These are phyloP conservation scores for Simplicillium aogashimaense DNA, from an alignment of 2,329 filamentous ascomycete species.

Conservation along the genomic window DNA sequence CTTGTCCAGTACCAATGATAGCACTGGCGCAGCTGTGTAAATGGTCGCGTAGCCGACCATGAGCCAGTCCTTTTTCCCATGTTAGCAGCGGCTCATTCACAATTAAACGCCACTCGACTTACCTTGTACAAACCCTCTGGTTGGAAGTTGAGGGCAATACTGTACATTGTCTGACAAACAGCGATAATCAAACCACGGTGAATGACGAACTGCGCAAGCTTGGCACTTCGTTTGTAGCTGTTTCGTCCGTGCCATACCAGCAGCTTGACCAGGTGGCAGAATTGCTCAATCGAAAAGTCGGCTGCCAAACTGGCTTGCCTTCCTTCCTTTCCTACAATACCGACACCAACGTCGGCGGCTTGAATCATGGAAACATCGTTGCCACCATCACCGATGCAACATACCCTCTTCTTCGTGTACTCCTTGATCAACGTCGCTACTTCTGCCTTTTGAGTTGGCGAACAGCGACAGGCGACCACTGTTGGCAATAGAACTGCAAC, in stretches of 20 bases:
- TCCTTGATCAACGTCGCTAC: constrained; percentile 83
- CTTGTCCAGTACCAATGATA: constrained; percentile 86
- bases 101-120: constrained; percentile 10
- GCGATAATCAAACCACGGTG: constrained; percentile 92
- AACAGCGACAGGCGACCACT: constrained; percentile 93
- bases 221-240: constrained; percentile 90
- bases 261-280: constrained; percentile 88
- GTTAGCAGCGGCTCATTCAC: constrained; percentile 11
- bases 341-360: constrained; percentile 93
- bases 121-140: constrained; percentile 86
- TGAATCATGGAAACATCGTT: constrained; percentile 99
- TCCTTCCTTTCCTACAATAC: constrained; percentile 96
- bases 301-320: constrained; percentile 89
- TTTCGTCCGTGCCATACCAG: constrained; percentile 99
- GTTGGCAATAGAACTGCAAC: constrained; percentile 80
- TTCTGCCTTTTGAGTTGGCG: constrained; percentile 93
- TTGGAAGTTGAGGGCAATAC: constrained; percentile 84
- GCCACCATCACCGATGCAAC: constrained; percentile 94
- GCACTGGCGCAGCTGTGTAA: constrained; percentile 88
- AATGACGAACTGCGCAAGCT: constrained; percentile 95
- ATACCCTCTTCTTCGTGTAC: constrained; percentile 88
- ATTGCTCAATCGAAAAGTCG: constrained; percentile 94
- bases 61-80: constrained; percentile 64
- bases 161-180: constrained; percentile 96
- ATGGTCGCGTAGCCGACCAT: constrained; percentile 93